Percentiles rank a stretch among this genome's conserved stretches.
Conservation (phyloP, 148 eudicot species). For the Dianthus caryophyllus region DNA sequence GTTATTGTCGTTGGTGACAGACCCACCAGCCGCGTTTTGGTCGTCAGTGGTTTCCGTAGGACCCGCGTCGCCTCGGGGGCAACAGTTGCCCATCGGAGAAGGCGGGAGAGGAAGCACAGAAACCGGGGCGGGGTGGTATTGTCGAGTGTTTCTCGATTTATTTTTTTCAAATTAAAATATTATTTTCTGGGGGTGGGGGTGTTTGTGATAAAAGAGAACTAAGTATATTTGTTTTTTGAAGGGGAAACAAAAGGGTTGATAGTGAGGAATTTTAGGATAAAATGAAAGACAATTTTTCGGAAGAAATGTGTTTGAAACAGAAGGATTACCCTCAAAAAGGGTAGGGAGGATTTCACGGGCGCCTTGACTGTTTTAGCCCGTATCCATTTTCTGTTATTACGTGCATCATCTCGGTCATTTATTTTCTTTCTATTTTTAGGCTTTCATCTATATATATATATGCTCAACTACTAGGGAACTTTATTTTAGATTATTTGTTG, state of each 20-base stretch:
- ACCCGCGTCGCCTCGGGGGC: constrained; percentile 36
- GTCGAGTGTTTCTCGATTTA: not conserved
- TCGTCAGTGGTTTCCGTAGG: constrained; percentile 11
- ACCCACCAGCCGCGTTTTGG: constrained; percentile 7
- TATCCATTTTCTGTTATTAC: constrained; percentile 4
- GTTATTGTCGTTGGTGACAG: not conserved
- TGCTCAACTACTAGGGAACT: too few species aligned
- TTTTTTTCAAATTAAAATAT: not conserved
- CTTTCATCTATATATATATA: not conserved
- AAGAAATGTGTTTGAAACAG: constrained; percentile 5
- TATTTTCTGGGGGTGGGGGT: constrained; percentile 17
- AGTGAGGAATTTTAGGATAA: constrained; percentile 44
- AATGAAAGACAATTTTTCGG: constrained; percentile 5
- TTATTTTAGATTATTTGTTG: too few species aligned
- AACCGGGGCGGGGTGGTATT: not conserved
- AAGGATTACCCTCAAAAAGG: constrained; percentile 13
- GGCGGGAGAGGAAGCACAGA: constrained; percentile 14
- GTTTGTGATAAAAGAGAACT: constrained; percentile 7
- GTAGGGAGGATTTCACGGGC: constrained; percentile 45
- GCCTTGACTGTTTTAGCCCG: constrained; percentile 17
- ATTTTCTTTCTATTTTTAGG: not conserved
- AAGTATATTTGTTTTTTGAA: constrained; percentile 15
- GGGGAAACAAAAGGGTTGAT: constrained; percentile 26
- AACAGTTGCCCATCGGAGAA: constrained; percentile 53
- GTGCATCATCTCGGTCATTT: not conserved